phyloP scores from a whole-genome alignment of 768 basidiomycete genomes.

The Suillus clintonianus region DNA sequence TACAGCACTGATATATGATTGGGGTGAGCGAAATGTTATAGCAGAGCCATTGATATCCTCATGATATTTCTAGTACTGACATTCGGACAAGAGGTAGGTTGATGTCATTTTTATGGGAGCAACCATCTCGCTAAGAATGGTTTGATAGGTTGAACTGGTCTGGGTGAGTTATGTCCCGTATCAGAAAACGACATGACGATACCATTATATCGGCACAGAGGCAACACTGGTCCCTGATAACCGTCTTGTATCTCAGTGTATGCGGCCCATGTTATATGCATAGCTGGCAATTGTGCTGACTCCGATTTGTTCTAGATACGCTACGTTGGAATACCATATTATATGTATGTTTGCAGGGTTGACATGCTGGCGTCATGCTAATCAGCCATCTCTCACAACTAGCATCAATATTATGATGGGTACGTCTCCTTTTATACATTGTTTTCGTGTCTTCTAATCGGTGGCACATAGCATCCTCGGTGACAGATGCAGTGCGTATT shows the following conservation, averaged over 20 bases:
- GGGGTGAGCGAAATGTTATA: background rate
- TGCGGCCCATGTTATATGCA: background rate
- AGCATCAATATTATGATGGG: background rate
- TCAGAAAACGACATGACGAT: background rate
- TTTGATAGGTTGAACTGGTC: background rate
- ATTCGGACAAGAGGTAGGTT: background rate
- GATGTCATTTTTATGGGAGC: background rate
- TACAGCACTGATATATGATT: background rate
- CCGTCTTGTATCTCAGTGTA: background rate
- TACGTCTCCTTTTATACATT: background rate
- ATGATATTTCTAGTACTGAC: background rate
- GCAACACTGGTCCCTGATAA: background rate
- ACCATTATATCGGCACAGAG: background rate
- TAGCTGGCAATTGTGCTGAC: background rate
- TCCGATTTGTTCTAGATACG: background rate
- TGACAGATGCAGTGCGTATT: background rate
- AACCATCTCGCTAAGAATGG: background rate
- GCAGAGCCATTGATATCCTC: background rate
- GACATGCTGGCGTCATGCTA: background rate
- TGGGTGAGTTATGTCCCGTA: background rate
- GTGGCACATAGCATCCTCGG: background rate
- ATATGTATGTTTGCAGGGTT: background rate
- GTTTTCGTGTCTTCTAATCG: background rate
- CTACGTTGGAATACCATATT: background rate
- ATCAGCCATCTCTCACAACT: background rate